A percentile compares a stretch with the other conserved stretches of the same genome.
Conservation (phyloP, 2,329 filamentous ascomycete genomes). For the Cladosporium austrohemisphaericum region DNA sequence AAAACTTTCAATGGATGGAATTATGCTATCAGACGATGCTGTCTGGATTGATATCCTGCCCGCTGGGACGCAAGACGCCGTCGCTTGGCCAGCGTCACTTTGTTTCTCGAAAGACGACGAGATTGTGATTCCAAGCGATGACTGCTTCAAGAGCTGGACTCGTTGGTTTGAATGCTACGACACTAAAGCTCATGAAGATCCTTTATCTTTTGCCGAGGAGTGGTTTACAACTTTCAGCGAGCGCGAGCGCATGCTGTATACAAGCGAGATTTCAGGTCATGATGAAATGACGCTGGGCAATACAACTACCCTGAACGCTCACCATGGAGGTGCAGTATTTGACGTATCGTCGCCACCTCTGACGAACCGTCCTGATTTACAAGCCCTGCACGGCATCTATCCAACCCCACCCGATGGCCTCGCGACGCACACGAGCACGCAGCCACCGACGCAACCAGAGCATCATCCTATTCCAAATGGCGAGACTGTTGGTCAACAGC, state of each 20-base stretch:
- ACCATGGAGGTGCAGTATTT: slow-evolving; percentile 16
- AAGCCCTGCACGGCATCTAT: slow-evolving; percentile 56
- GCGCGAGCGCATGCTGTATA: slow-evolving; percentile 21
- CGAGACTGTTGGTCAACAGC: neutral
- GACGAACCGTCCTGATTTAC: slow-evolving; percentile 39
- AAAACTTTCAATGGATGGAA: slow-evolving; percentile 16
- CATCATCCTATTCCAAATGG: neutral
- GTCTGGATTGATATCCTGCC: slow-evolving; percentile 8
- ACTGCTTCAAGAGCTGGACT: slow-evolving; percentile 20
- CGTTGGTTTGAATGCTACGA: slow-evolving; percentile 22
- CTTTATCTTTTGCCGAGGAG: slow-evolving; percentile 27
- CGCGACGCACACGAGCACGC: slow-evolving; percentile 22
- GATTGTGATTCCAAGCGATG: neutral
- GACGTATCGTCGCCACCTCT: slow-evolving; percentile 28
- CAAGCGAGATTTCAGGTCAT: neutral
- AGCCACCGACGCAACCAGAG: slow-evolving; percentile 2
- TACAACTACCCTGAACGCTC: neutral
- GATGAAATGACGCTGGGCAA: neutral
- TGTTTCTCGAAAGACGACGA: slow-evolving; percentile 18
- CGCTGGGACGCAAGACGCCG: neutral
- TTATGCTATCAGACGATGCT: slow-evolving; percentile 6
- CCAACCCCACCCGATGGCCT: slow-evolving; percentile 66
- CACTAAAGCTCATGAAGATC: slow-evolving; percentile 28
- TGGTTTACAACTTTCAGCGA: slow-evolving; percentile 25
- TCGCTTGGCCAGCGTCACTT: slow-evolving; percentile 25